Percentiles rank a stretch among this genome's conserved stretches.
Evolutionary conservation across 495 filamentous ascomycete species (phyloP).

Genomic region (Jackrogersella multiformis): DNA sequence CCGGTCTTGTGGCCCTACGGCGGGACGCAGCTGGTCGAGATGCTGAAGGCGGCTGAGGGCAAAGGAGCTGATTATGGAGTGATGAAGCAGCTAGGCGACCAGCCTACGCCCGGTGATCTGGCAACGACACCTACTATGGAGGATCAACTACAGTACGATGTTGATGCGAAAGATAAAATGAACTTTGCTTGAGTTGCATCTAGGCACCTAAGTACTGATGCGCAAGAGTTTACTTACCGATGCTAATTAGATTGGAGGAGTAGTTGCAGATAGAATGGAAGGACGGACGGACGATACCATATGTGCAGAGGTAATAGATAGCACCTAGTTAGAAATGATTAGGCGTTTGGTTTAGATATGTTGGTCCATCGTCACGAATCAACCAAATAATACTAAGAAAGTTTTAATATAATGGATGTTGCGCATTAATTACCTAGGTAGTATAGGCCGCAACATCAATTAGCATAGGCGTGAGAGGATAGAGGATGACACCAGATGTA

Average conservation of each 20-base stretch:
- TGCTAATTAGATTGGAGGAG: background rate
- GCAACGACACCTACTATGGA: constrained; percentile 33
- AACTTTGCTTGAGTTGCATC: constrained; percentile 19
- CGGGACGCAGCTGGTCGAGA: constrained; percentile 63
- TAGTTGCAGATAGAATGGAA: constrained; percentile 3
- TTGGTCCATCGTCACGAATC: too few relatives aligned
- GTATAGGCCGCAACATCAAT: too few relatives aligned
- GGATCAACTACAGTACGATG: background rate
- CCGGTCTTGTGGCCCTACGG: constrained; percentile 49
- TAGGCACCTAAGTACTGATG: too few relatives aligned
- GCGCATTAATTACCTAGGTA: too few relatives aligned
- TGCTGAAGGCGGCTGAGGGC: constrained; percentile 77
- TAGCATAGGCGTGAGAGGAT: too few relatives aligned
- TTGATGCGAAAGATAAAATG: constrained; percentile 9
- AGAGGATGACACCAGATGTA: too few relatives aligned
- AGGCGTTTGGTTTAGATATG: too few relatives aligned
- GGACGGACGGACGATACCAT: background rate
- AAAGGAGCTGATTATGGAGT: constrained; percentile 64
- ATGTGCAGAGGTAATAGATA: background rate
- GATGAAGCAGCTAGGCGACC: constrained; percentile 42
- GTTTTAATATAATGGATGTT: too few relatives aligned
- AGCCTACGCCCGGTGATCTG: constrained; percentile 74
- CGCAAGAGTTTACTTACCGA: too few relatives aligned
- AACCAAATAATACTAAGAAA: too few relatives aligned
- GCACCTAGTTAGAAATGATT: too few relatives aligned